These are phyloP conservation scores for Tephrocybe sp. DNA, from an alignment of 768 basidiomycete species.

Conservation along the genomic window DNA sequence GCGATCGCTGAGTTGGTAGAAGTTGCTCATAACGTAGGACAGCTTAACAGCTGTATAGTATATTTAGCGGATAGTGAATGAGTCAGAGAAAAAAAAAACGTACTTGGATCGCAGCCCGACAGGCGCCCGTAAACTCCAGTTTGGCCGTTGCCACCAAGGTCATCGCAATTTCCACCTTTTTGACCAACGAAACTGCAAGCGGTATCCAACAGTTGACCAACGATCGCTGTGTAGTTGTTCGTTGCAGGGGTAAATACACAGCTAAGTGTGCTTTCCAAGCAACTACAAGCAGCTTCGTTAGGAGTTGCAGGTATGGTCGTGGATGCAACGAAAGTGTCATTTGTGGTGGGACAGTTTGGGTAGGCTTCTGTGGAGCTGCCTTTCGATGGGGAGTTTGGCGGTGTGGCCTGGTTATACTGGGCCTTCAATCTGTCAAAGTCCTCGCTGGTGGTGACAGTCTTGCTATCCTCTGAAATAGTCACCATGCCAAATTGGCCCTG, in stretches of 20 bases:
- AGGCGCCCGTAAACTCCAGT: constrained; percentile 75
- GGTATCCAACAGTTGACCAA: constrained; percentile 61
- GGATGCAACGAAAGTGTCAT: constrained; percentile 60
- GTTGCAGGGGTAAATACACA: constrained; percentile 72
- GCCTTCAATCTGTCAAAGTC: constrained; percentile 68
- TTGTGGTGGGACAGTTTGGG: constrained; percentile 62
- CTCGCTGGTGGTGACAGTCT: constrained; percentile 59
- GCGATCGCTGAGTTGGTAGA: constrained; percentile 62
- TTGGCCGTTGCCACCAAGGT: constrained; percentile 70
- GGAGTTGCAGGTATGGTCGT: constrained; percentile 81
- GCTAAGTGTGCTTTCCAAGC: constrained; percentile 62
- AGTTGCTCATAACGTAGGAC: constrained; percentile 80
- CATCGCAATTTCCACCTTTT: constrained; percentile 56
- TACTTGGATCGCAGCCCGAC: constrained; percentile 79
- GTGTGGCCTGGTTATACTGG: constrained; percentile 56
- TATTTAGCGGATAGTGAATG: too few relatives aligned
- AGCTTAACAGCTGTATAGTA: constrained; percentile 67
- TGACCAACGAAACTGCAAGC: constrained; percentile 76
- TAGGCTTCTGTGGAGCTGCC: constrained; percentile 45
- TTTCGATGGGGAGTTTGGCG: constrained; percentile 58
- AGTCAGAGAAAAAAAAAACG: too few relatives aligned
- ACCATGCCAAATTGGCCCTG: constrained; percentile 85
- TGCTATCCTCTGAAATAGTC: constrained; percentile 63
- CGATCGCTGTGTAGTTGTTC: constrained; percentile 54
- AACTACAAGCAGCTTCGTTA: constrained; percentile 74